phyloP scores from a whole-genome alignment of 2,329 filamentous ascomycete genomes.

The Alternaria triticina region DNA sequence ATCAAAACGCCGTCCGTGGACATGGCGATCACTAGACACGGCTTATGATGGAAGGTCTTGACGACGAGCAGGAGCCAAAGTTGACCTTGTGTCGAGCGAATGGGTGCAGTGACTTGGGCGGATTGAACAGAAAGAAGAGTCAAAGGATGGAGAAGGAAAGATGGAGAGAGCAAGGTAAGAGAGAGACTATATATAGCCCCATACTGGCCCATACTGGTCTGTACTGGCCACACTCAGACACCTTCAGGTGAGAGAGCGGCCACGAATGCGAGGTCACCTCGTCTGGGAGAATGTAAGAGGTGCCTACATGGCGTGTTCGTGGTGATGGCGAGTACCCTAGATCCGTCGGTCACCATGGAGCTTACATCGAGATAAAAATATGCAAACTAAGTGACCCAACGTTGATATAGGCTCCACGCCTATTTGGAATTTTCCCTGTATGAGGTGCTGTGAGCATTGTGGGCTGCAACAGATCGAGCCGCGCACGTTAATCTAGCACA shows the following conservation, averaged over 20 bases:
- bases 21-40: not conserved
- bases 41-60: not conserved
- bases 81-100: not conserved
- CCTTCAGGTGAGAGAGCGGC: not conserved
- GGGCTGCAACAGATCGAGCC: too few relatives aligned
- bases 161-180: not conserved
- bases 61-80: not conserved
- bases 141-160: not conserved
- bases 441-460: too few relatives aligned
- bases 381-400: too few relatives aligned
- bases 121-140: not conserved
- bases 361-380: too few relatives aligned
- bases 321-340: too few relatives aligned
- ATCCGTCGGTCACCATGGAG: too few relatives aligned
- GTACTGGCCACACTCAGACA: not conserved
- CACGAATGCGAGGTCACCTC: not conserved
- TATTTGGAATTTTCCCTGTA: too few relatives aligned
- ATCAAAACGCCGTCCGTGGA: not conserved
- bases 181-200: too few relatives aligned
- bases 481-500: too few relatives aligned
- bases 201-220: not conserved
- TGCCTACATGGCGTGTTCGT: too few relatives aligned
- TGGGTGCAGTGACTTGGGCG: not conserved
- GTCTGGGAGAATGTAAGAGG: not conserved
- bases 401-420: too few relatives aligned